Percentiles rank a stretch among this genome's conserved stretches.
These are phyloP conservation scores for Fusarium dlaminii DNA, from an alignment of 2,329 filamentous ascomycete genomes.

Conservation along the genomic window DNA sequence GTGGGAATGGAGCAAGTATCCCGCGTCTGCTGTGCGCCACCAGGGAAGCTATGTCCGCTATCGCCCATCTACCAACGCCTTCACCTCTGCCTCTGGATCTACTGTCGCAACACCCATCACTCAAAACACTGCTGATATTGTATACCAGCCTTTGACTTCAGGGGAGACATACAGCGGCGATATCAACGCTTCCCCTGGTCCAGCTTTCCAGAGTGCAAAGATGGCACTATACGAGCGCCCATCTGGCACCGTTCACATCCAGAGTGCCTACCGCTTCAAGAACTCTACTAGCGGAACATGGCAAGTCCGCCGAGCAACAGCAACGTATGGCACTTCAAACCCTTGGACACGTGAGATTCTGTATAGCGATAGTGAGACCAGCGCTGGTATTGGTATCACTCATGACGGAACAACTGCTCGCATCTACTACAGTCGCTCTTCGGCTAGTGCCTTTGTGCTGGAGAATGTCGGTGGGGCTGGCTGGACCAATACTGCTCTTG, in stretches of 20 bases:
- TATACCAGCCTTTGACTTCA: constrained; percentile 31
- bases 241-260: neutral
- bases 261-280: constrained; percentile 13
- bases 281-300: neutral
- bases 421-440: constrained; percentile 8
- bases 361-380: constrained; percentile 1
- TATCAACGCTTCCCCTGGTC: constrained; percentile 5
- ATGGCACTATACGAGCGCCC: constrained; percentile 1
- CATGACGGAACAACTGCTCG: constrained; percentile 7
- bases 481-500: constrained; percentile 19
- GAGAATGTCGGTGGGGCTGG: constrained; percentile 5
- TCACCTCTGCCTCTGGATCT: constrained; percentile 21
- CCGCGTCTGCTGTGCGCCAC: constrained; percentile 39
- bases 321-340: neutral
- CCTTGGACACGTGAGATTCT: constrained; percentile 11
- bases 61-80: constrained; percentile 30
- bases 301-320: constrained; percentile 12
- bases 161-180: constrained; percentile 28
- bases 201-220: constrained; percentile 11
- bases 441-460: constrained; percentile 18
- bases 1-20: constrained; percentile 43
- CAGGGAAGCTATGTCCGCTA: constrained; percentile 42
- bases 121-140: constrained; percentile 11
- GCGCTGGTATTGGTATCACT: constrained; percentile 7
- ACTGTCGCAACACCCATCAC: neutral